Evolutionary conservation across 352 stramenopile species (phyloP).

Genomic region (Phytophthora pistaciae): DNA sequence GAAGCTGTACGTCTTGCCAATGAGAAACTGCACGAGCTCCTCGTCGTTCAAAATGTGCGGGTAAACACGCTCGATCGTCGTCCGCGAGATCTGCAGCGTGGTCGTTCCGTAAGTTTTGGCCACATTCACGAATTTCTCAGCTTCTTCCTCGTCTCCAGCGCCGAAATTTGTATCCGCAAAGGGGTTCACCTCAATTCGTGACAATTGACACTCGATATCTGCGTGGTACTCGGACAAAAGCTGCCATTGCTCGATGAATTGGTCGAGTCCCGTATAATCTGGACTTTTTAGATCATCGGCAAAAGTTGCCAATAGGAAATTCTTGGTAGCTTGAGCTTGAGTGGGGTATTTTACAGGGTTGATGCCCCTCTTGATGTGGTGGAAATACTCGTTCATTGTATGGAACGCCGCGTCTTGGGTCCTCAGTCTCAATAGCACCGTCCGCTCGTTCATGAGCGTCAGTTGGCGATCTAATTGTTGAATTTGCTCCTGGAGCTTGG

Average conservation of each 20-base stretch:
- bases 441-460: constrained; percentile 2
- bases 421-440: constrained; percentile 23
- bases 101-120: no score
- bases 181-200: constrained; percentile 15
- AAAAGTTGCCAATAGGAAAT: constrained; percentile 36
- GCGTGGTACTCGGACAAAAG: constrained; percentile 42
- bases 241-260: constrained; percentile 40
- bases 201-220: constrained; percentile 28
- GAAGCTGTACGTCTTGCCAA: constrained; percentile 52
- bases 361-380: constrained; percentile 31
- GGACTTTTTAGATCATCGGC: constrained; percentile 37
- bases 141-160: constrained; percentile 3
- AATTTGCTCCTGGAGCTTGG: constrained; percentile 2
- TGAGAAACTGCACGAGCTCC: constrained; percentile 51
- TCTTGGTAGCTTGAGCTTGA: constrained; percentile 9
- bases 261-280: constrained; percentile 42
- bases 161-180: constrained; percentile 1
- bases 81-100: constrained; percentile 44
- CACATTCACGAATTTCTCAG: constrained; percentile 22
- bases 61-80: constrained; percentile 51
- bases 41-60: constrained; percentile 54
- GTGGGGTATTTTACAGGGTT: constrained; percentile 3
- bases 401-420: constrained; percentile 31
- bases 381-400: constrained; percentile 43
- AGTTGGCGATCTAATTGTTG: constrained; percentile 4